A percentile compares a stretch with the other conserved stretches of the same genome.
Conservation (phyloP, 2,329 filamentous ascomycete genomes). For the Ophiostoma sp. region DNA sequence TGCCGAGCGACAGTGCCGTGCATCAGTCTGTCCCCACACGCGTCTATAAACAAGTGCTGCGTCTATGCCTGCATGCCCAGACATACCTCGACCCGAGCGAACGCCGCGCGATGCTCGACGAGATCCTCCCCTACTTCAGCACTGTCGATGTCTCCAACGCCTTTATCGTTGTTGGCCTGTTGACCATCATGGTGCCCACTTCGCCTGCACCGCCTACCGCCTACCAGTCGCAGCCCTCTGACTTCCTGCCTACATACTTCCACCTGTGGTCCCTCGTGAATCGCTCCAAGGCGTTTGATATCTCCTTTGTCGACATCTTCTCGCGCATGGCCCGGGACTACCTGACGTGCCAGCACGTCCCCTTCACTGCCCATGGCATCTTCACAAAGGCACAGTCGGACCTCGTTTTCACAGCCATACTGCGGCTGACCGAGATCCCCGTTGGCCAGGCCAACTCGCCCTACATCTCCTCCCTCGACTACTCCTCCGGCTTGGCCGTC, state of each 20-base stretch:
- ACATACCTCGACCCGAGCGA: constrained; percentile 88
- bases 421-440: constrained; percentile 88
- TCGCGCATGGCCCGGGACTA: constrained; percentile 84
- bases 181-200: constrained; percentile 86
- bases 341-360: constrained; percentile 65
- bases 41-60: constrained; percentile 64
- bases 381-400: constrained; percentile 90
- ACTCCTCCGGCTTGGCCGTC: constrained; percentile 73
- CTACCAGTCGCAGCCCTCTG: constrained; percentile 73
- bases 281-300: constrained; percentile 79
- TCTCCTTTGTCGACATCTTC: constrained; percentile 81
- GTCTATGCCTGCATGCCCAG: constrained; percentile 84
- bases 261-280: constrained; percentile 94
- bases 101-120: constrained; percentile 72
- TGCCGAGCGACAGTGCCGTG: constrained; percentile 74
- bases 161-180: constrained; percentile 81
- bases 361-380: constrained; percentile 81
- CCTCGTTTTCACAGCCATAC: constrained; percentile 83
- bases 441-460: constrained; percentile 93
- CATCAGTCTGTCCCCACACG: constrained; percentile 53
- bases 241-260: constrained; percentile 90
- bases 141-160: constrained; percentile 87
- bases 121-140: constrained; percentile 81
- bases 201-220: constrained; percentile 66
- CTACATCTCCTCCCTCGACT: constrained; percentile 75